A percentile compares a stretch with the other conserved stretches of the same genome.
Conservation (phyloP, 140 eudicot genomes). For the Stevia rebaudiana region DNA sequence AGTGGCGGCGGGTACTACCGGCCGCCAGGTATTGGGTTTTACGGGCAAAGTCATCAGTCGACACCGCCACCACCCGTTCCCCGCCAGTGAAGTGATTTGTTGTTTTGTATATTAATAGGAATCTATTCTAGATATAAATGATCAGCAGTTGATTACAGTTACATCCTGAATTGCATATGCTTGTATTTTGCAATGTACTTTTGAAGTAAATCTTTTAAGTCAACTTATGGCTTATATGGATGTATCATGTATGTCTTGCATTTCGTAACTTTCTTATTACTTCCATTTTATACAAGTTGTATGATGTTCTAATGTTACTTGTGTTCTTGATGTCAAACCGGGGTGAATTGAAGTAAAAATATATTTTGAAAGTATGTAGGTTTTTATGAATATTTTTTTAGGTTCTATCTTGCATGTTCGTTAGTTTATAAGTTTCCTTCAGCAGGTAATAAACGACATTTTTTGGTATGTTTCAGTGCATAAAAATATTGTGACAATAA, state of each 20-base stretch:
- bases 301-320: background rate
- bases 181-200: slow-evolving; percentile 15
- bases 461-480: too few relatives aligned
- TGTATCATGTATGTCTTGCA: slow-evolving; percentile 2
- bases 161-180: slow-evolving; percentile 6
- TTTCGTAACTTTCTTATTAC: background rate
- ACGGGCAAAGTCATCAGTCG: slow-evolving; percentile 67
- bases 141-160: slow-evolving; percentile 3
- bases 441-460: too few relatives aligned
- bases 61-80: slow-evolving; percentile 68
- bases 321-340: background rate
- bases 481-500: too few relatives aligned
- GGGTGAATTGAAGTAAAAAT: too few relatives aligned
- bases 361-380: too few relatives aligned
- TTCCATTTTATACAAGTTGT: background rate
- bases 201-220: background rate
- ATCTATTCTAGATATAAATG: slow-evolving; percentile 21
- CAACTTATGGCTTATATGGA: background rate
- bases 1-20: slow-evolving; percentile 56
- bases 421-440: too few relatives aligned
- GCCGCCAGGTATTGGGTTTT: slow-evolving; percentile 76
- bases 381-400: too few relatives aligned
- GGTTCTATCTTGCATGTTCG: too few relatives aligned
- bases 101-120: slow-evolving; percentile 50
- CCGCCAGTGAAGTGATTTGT: slow-evolving; percentile 47